Evolutionary conservation across 2,329 filamentous ascomycete genomes (phyloP), one percentile per base, ranked within the genome.

Genomic region (Exophiala sideris): DNA sequence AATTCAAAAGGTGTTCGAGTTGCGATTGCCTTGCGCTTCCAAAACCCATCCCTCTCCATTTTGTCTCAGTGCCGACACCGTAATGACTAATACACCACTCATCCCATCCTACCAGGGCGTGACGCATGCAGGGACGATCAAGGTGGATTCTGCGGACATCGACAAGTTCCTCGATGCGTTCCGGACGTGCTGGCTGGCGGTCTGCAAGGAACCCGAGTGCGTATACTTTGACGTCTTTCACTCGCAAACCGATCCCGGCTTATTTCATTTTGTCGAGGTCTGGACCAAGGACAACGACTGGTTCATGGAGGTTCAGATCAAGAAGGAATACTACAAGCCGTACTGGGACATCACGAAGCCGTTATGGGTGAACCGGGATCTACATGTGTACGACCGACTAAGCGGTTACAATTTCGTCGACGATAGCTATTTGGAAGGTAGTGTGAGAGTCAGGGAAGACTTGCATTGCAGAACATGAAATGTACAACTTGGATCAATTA

Each of bases 141-240:
- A 40, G 2, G 10, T 40, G 14, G 42, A 45, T 6, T 21, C 42
- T 21, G 18, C 42, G 24, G 24, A 45, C n/a, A 29, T 45, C 16
- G 42, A 45, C 42, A 21, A 45, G 24, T 45, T 45, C 12, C 42
- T 45, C 20, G 9, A 45, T 14, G 42, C 42, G 42, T 45, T 45
- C 42, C 42, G 42, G 42, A 11, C 42, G 8, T 45, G 42, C 18
- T 45, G 42, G 42, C 11, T 45, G 12, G 7, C 18, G 42, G 42
- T 45, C 12, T 45, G 42, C 42, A 45, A 29, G 42, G 45, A 48
- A 32, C 41, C 41, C 10, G 21, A 52, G 20, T 45, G 36, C 33
- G 18, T 53, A 34, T 53, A 14, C 33, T 38, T 57, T 41, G 54
- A 49, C 20, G 39, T 57, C 45, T 50, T 38, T 29, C 52, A 54